Conservation (phyloP, 2,329 filamentous ascomycete genomes). For the Monilinia polystroma region DNA sequence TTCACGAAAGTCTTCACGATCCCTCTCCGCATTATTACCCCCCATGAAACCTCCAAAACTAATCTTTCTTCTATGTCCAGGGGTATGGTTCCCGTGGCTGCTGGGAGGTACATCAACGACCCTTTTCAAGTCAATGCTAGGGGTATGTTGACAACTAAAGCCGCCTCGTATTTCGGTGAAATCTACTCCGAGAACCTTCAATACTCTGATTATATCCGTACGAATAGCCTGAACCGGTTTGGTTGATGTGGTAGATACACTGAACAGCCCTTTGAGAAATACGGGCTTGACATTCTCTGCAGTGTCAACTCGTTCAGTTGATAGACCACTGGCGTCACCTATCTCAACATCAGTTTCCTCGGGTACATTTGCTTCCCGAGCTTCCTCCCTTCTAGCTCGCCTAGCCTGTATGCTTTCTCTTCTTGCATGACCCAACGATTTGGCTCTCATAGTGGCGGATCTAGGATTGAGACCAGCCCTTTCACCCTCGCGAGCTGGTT, state of each 20-base stretch:
- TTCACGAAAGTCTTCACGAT: slow-evolving; percentile 71
- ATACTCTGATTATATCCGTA: slow-evolving; percentile 83
- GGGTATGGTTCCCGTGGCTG: slow-evolving; percentile 49
- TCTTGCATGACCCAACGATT: slow-evolving; percentile 84
- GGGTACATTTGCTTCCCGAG: slow-evolving; percentile 73
- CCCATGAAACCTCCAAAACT: slow-evolving; percentile 73
- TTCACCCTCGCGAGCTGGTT: slow-evolving; percentile 46
- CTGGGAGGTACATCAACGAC: slow-evolving; percentile 62
- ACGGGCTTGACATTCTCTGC: slow-evolving; percentile 89
- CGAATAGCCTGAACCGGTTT: slow-evolving; percentile 86
- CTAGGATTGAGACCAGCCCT: slow-evolving; percentile 50
- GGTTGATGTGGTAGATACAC: slow-evolving; percentile 92
- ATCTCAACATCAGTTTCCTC: slow-evolving; percentile 88
- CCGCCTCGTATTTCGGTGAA: slow-evolving; percentile 91
- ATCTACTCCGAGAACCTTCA: slow-evolving; percentile 85
- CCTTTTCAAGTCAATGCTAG: slow-evolving; percentile 83
- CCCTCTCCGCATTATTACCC: slow-evolving; percentile 53
- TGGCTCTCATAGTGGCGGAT: slow-evolving; percentile 69
- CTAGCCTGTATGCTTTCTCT: slow-evolving; percentile 90
- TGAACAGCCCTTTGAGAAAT: slow-evolving; percentile 94
- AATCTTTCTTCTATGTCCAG: slow-evolving; percentile 72
- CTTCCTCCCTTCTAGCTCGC: slow-evolving; percentile 70
- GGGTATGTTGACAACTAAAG: slow-evolving; percentile 83
- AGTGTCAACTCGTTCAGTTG: slow-evolving; percentile 60
- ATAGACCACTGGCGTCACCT: slow-evolving; percentile 58